Evolutionary conservation across 345 rosid genomes (phyloP), one percentile per base, ranked within the genome.

Genomic region (Ailanthus altissimus): DNA sequence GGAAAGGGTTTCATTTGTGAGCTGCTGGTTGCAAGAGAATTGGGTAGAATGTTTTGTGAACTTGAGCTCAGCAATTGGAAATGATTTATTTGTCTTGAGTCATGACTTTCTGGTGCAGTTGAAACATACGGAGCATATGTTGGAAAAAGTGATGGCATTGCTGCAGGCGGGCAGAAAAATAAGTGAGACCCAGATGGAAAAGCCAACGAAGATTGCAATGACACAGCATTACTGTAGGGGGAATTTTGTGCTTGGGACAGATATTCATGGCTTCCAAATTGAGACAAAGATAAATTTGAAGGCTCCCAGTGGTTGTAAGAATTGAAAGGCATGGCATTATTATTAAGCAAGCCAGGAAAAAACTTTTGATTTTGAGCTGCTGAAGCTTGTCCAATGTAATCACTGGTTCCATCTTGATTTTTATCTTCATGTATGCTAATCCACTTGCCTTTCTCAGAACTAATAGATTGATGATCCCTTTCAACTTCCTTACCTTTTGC

Each of bases 401-500:
- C 77, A 59, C 81, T 84, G 43, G 76, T 78, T 56, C 81, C 89
- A 47, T 79, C 84, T 74, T 83, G 78, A 64, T 79, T 76, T 42
- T 81, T 78, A 49, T 84, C 75, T 14, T 86, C 88, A 74, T 72
- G 82, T 66, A 79, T 23, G 49, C 79, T 89, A 65, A 91, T 78
- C 89, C 90, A 88, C 79, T 93, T 91, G 3, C 94, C 98, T 83
- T 90, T 93, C 62, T 78, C 86, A n/a, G 74, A 78, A 18, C 60
- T 66, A 5, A 10, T 6, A n/a, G n/a, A 8, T 56, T n/a, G 60
- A 57, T 59, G 67, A 11, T 82, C 84, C 62, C 81, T 83, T 7
- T 76, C 86, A 36, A 72, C 82, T 70, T 86, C 81, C 67, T 77
- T 78, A 51, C 77, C 74, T 82, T 79, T 86, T 67, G 85, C 74